Percentiles rank a stretch among this genome's conserved stretches.
Conservation (phyloP, 345 rosid genomes). For the Hibiscus tridactylites region DNA sequence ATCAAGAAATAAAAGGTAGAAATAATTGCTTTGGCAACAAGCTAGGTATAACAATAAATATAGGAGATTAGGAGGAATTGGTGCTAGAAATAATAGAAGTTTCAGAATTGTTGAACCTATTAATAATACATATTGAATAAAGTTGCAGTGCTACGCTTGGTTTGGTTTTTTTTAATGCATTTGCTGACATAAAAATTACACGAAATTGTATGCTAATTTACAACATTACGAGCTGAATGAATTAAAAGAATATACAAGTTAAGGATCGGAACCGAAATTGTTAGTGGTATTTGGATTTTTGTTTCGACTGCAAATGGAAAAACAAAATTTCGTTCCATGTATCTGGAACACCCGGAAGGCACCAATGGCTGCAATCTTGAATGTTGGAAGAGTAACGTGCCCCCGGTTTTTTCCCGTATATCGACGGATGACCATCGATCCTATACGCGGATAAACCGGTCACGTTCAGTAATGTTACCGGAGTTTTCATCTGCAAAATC, state of each 20-base stretch:
- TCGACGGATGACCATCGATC: constrained; percentile 74
- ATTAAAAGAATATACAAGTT: constrained; percentile 12
- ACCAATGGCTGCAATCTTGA: constrained; percentile 98
- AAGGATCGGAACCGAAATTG: background rate
- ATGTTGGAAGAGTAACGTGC: constrained; percentile 28
- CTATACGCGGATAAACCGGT: constrained; percentile 54
- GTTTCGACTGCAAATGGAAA: constrained; percentile 39
- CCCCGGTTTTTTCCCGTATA: constrained; percentile 42
- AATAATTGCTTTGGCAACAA: constrained; percentile 17
- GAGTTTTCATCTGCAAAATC: constrained; percentile 60
- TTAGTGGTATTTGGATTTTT: constrained; percentile 4
- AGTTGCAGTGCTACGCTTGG: background rate
- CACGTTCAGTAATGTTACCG: constrained; percentile 54
- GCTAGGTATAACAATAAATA: background rate
- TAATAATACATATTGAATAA: background rate
- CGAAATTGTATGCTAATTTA: background rate
- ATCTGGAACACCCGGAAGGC: constrained; percentile 94
- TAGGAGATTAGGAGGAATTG: background rate
- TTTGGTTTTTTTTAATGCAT: no score
- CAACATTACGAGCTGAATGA: constrained; percentile 12
- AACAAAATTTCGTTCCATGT: constrained; percentile 76
- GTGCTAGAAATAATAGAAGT: background rate
- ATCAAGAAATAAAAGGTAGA: background rate
- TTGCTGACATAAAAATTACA: no score
- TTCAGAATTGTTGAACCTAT: background rate